Conservation (phyloP, 139 green algal genomes). For the Eudorina sp. region DNA sequence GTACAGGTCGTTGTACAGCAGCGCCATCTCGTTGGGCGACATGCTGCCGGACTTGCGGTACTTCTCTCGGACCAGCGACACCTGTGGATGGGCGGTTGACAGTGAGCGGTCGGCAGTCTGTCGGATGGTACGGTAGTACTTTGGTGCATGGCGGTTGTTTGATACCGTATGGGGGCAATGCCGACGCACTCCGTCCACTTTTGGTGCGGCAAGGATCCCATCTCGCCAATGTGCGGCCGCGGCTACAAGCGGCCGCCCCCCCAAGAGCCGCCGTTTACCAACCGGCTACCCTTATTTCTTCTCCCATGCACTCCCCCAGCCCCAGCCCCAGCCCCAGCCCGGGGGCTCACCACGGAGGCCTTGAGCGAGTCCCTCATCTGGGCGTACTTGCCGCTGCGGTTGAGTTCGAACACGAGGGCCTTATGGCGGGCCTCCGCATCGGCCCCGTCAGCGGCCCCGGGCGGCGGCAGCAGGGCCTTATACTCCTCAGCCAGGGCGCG, state of each 20-base stretch:
- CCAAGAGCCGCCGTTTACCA: too few species aligned
- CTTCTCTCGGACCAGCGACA: constrained; percentile 44
- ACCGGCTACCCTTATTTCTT: too few species aligned
- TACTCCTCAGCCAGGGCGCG: constrained; percentile 35
- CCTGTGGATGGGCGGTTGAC: constrained; percentile 1
- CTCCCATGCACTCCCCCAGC: too few species aligned
- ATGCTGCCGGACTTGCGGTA: constrained; percentile 50
- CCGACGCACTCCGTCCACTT: too few species aligned
- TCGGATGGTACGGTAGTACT: too few species aligned
- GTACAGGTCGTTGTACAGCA: constrained; percentile 53
- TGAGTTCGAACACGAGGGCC: constrained; percentile 53
- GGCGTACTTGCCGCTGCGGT: constrained; percentile 51
- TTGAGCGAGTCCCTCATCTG: constrained; percentile 47
- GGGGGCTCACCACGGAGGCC: constrained; percentile 30
- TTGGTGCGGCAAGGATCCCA: too few species aligned
- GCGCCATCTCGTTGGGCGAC: constrained; percentile 50
- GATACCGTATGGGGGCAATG: too few species aligned
- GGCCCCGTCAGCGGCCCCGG: not conserved
- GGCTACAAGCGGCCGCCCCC: too few species aligned
- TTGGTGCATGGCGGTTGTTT: too few species aligned
- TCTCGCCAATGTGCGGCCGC: too few species aligned
- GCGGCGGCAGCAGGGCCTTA: not conserved
- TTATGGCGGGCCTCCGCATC: constrained; percentile 29
- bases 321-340: too few species aligned
- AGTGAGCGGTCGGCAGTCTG: not conserved